Percentiles rank a stretch among this genome's conserved stretches.
Conservation (phyloP, 345 rosid genomes). For the Ailanthus altissimus region DNA sequence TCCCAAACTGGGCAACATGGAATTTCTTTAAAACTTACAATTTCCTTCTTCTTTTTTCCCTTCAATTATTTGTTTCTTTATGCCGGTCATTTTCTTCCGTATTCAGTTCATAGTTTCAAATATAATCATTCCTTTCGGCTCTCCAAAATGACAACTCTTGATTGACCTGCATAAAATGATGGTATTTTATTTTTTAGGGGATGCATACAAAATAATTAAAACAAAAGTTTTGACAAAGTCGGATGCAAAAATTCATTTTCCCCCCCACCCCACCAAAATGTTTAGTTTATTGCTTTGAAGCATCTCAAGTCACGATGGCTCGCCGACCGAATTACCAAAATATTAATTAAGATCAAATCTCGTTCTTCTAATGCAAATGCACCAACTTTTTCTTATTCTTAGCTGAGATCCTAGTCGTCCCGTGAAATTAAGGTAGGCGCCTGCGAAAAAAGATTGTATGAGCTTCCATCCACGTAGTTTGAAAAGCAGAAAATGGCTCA, state of each 20-base stretch:
- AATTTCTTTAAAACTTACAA: too few relatives aligned
- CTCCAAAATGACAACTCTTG: not conserved
- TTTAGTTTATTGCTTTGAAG: not conserved
- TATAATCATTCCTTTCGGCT: not conserved
- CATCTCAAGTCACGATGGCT: slow-evolving; percentile 17
- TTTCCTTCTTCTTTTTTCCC: too few relatives aligned
- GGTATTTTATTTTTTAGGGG: too few relatives aligned
- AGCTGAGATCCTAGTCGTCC: not conserved
- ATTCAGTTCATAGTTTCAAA: not conserved
- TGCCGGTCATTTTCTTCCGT: not conserved
- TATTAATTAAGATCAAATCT: not conserved
- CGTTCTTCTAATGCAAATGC: not conserved
- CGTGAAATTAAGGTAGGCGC: slow-evolving; percentile 27
- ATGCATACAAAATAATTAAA: not conserved
- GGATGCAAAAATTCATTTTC: not conserved
- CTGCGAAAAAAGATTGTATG: not conserved
- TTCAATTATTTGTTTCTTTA: too few relatives aligned
- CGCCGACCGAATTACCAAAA: slow-evolving; percentile 17
- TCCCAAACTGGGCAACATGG: too few relatives aligned
- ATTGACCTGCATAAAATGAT: not conserved
- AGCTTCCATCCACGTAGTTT: not conserved
- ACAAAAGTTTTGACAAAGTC: not conserved
- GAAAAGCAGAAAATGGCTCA: not conserved
- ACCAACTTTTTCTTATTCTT: not conserved
- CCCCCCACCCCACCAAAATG: not conserved